Percentiles rank a stretch among this genome's conserved stretches.
These are phyloP conservation scores for Xylaria venustula DNA, from an alignment of 495 filamentous ascomycete species.

Conservation along the genomic window DNA sequence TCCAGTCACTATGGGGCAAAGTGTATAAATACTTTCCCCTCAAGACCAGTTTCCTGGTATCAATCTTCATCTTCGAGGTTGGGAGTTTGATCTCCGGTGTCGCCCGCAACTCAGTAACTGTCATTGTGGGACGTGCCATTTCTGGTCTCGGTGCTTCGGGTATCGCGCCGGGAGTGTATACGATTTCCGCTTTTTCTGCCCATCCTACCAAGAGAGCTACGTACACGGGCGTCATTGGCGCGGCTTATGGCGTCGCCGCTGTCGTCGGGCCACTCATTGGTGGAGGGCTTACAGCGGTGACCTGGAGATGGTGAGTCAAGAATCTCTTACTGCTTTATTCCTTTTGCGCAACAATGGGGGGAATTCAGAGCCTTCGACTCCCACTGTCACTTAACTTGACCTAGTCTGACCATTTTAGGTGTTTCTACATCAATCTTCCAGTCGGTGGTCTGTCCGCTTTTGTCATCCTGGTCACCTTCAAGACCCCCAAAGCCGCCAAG, in stretches of 20 bases:
- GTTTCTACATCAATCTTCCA: slow-evolving; percentile 47
- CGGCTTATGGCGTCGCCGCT: slow-evolving; percentile 10
- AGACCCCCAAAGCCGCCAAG: slow-evolving; percentile 35
- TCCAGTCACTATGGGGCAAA: slow-evolving; percentile 15
- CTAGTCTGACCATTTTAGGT: slow-evolving; percentile 21
- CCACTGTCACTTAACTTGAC: background rate
- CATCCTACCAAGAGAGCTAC: background rate
- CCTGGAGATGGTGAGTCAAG: slow-evolving; percentile 40
- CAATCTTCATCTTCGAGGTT: slow-evolving; percentile 43
- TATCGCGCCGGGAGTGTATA: slow-evolving; percentile 22
- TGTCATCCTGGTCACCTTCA: slow-evolving; percentile 41
- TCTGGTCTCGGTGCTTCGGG: slow-evolving; percentile 43
- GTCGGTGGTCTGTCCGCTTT: slow-evolving; percentile 46
- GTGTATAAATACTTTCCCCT: slow-evolving; percentile 41
- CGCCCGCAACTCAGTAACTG: background rate
- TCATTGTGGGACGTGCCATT: slow-evolving; percentile 44
- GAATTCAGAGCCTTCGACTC: too few species aligned
- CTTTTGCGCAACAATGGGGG: background rate
- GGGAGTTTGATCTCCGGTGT: slow-evolving; percentile 48
- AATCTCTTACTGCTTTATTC: too few species aligned
- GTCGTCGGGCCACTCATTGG: slow-evolving; percentile 37
- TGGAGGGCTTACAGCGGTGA: slow-evolving; percentile 42
- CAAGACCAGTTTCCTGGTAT: slow-evolving; percentile 42
- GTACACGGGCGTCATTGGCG: slow-evolving; percentile 2
- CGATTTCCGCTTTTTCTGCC: slow-evolving; percentile 34